Conservation (phyloP, 768 basidiomycete species). For the Chlorophyllum brunneum region DNA sequence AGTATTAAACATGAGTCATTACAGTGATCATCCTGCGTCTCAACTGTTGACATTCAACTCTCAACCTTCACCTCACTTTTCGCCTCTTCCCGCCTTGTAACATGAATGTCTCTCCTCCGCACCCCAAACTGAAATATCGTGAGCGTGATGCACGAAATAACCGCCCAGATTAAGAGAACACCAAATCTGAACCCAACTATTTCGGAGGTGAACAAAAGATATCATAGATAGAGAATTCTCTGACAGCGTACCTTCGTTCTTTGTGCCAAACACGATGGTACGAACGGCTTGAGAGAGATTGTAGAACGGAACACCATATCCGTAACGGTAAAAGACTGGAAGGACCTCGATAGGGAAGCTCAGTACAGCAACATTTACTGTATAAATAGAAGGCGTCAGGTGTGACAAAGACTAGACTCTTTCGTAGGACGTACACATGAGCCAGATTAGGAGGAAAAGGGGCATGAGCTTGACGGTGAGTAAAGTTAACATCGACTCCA, state of each 20-base stretch:
- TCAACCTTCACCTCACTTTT: neutral
- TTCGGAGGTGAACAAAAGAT: neutral
- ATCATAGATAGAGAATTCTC: constrained; percentile 16
- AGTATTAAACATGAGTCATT: too few relatives aligned
- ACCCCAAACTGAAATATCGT: constrained; percentile 44
- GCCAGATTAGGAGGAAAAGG: constrained; percentile 62
- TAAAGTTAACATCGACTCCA: constrained; percentile 58
- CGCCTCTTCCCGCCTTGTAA: neutral
- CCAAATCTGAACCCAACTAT: constrained; percentile 63
- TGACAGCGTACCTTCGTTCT: constrained; percentile 40
- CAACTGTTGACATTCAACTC: neutral
- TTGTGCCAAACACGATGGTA: constrained; percentile 54
- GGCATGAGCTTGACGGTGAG: constrained; percentile 49
- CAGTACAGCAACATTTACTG: constrained; percentile 57
- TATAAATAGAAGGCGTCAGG: neutral
- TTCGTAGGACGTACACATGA: constrained; percentile 45
- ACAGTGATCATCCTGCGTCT: too few relatives aligned
- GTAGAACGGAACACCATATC: constrained; percentile 61
- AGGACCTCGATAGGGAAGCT: constrained; percentile 51
- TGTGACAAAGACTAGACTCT: neutral
- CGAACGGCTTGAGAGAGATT: constrained; percentile 54
- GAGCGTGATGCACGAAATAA: constrained; percentile 51
- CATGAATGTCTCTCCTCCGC: constrained; percentile 19
- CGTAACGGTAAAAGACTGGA: constrained; percentile 53
- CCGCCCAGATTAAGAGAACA: constrained; percentile 52